A percentile compares a stretch with the other conserved stretches of the same genome.
These are phyloP conservation scores for Bullera alba DNA, from an alignment of 768 basidiomycete genomes.

Conservation along the genomic window DNA sequence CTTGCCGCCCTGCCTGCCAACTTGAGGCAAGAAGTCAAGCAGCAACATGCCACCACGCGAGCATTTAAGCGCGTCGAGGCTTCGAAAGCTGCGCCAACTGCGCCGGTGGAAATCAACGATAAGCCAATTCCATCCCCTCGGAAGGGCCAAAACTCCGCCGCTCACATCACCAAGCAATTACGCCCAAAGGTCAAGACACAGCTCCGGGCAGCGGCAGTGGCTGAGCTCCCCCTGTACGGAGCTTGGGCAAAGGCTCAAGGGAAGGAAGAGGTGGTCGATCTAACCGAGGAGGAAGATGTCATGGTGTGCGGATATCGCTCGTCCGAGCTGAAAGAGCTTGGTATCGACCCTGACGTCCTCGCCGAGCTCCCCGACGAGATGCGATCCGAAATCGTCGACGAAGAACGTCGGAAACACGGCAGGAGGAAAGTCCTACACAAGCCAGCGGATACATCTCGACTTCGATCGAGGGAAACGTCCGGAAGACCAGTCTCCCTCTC, in stretches of 20 bases:
- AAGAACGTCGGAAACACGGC: slow-evolving; percentile 15
- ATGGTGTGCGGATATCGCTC: slow-evolving; percentile 48
- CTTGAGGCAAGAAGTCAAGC: slow-evolving; percentile 29
- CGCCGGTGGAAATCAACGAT: not conserved
- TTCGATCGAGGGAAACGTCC: slow-evolving; percentile 13
- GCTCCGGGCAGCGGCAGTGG: slow-evolving; percentile 20
- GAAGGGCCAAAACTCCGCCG: slow-evolving; percentile 17
- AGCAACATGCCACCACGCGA: slow-evolving; percentile 12
- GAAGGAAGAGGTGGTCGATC: slow-evolving; percentile 14
- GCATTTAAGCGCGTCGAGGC: too few species aligned
- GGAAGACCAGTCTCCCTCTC: slow-evolving; percentile 26
- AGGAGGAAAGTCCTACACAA: slow-evolving; percentile 24
- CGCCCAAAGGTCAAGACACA: slow-evolving; percentile 35
- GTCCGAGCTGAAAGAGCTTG: slow-evolving; percentile 57
- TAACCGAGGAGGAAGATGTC: slow-evolving; percentile 47
- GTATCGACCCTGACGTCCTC: slow-evolving; percentile 70
- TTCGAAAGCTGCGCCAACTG: slow-evolving; percentile 2
- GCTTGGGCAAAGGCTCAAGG: slow-evolving; percentile 24
- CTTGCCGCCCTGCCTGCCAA: slow-evolving; percentile 33
- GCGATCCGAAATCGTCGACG: slow-evolving; percentile 68
- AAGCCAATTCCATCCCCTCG: too few species aligned
- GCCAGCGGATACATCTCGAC: slow-evolving; percentile 16
- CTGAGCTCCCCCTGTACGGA: slow-evolving; percentile 27
- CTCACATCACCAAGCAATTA: slow-evolving; percentile 33
- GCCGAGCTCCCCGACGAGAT: slow-evolving; percentile 57